phyloP scores from a whole-genome alignment of 2,329 filamentous ascomycete species.

The Colletotrichum musae region DNA sequence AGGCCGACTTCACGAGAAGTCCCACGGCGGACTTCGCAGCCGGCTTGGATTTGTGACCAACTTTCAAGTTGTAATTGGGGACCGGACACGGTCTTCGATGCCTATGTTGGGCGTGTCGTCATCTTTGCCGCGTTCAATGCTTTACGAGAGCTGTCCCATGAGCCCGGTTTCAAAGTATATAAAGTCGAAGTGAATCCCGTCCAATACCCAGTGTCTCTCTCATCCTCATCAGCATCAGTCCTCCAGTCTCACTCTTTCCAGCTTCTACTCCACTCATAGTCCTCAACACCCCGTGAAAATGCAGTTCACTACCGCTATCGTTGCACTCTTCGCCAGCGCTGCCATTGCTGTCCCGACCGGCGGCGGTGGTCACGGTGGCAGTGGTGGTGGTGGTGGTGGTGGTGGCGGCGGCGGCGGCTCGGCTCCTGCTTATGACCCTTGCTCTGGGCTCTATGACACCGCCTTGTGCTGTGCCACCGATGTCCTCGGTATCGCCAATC shows the following conservation, averaged over 20 bases:
- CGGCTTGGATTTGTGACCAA: neutral
- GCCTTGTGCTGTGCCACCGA: slow-evolving; percentile 74
- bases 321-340: slow-evolving; percentile 22
- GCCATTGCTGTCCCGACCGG: slow-evolving; percentile 20
- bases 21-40: neutral
- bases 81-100: neutral
- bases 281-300: slow-evolving; percentile 16
- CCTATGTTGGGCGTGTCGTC: neutral
- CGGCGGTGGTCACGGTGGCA: neutral
- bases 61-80: neutral
- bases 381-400: too few relatives aligned
- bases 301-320: slow-evolving; percentile 20
- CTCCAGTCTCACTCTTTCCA: neutral
- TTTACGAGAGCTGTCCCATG: neutral
- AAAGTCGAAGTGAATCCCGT: neutral
- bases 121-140: neutral
- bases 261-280: too few relatives aligned
- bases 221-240: slow-evolving; percentile 3
- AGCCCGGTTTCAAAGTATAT: slow-evolving; percentile 1
- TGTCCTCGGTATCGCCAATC: slow-evolving; percentile 69
- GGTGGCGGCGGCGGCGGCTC: slow-evolving; percentile 9
- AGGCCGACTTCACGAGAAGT: neutral
- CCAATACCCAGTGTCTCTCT: neutral
- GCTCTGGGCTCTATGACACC: slow-evolving; percentile 58
- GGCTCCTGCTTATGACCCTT: slow-evolving; percentile 52